phyloP scores from a whole-genome alignment of 768 basidiomycete genomes.

The Hericium coralloides region DNA sequence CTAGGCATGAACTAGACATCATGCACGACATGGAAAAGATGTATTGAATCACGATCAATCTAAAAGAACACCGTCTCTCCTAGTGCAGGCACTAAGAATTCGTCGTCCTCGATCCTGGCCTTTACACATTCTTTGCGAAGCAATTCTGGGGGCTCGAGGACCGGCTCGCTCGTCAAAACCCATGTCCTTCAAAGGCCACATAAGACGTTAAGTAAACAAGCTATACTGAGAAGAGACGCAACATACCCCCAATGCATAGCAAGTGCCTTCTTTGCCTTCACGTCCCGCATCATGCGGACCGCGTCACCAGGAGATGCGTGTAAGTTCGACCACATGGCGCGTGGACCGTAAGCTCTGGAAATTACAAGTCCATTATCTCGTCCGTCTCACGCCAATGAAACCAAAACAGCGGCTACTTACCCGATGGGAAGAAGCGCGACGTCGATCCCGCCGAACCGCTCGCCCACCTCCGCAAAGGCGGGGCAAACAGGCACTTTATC shows the following conservation, averaged over 20 bases:
- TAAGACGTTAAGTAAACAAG: neutral
- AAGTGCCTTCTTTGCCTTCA: conserved; percentile 47
- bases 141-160: conserved; percentile 49
- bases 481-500: conserved; percentile 53
- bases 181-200: conserved; percentile 33
- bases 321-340: conserved; percentile 46
- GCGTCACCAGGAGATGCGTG: conserved; percentile 64
- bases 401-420: conserved; percentile 21
- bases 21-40: too few species aligned
- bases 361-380: conserved; percentile 13
- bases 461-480: conserved; percentile 65
- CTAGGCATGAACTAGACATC: too few species aligned
- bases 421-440: conserved; percentile 67
- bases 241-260: conserved; percentile 67
- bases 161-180: conserved; percentile 43
- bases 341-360: conserved; percentile 48
- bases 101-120: conserved; percentile 40
- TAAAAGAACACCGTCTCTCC: conserved; percentile 42
- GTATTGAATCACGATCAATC: neutral
- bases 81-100: conserved; percentile 48
- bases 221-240: neutral
- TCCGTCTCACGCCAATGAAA: neutral
- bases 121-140: conserved; percentile 45
- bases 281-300: conserved; percentile 57
- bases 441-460: conserved; percentile 53